phyloP scores from a whole-genome alignment of 805 yeast genomes.

The Candida xiaguanensis region DNA sequence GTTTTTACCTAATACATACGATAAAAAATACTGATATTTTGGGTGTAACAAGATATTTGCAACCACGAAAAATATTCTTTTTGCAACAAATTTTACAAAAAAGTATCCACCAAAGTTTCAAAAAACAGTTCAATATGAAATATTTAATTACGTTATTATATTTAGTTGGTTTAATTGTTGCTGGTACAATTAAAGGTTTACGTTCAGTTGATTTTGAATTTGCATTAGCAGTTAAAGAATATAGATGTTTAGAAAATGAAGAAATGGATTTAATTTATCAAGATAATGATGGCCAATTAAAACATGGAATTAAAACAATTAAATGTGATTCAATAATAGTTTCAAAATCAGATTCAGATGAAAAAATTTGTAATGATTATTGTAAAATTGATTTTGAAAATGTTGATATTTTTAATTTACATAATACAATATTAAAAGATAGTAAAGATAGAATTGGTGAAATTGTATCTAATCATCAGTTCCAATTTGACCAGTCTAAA shows the following conservation, averaged over 20 bases:
- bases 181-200: background rate
- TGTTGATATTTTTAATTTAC: slow-evolving; percentile 41
- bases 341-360: too few species aligned
- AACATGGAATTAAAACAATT: too few species aligned
- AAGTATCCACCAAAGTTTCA: too few species aligned
- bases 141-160: background rate
- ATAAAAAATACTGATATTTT: too few species aligned
- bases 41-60: too few species aligned
- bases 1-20: too few species aligned
- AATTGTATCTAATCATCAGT: slow-evolving; percentile 8
- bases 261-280: background rate
- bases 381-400: slow-evolving; percentile 16
- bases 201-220: background rate
- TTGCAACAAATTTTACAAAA: too few species aligned
- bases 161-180: background rate
- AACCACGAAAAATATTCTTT: too few species aligned
- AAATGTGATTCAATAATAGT: too few species aligned
- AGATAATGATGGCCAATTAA: background rate
- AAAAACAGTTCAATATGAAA: too few species aligned
- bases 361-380: background rate
- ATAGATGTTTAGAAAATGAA: background rate
- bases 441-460: slow-evolving; percentile 4
- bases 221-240: background rate
- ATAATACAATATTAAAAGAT: slow-evolving; percentile 42
- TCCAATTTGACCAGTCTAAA: slow-evolving; percentile 6